phyloP scores from a whole-genome alignment of 148 eudicot species.

The Spergularia marina region DNA sequence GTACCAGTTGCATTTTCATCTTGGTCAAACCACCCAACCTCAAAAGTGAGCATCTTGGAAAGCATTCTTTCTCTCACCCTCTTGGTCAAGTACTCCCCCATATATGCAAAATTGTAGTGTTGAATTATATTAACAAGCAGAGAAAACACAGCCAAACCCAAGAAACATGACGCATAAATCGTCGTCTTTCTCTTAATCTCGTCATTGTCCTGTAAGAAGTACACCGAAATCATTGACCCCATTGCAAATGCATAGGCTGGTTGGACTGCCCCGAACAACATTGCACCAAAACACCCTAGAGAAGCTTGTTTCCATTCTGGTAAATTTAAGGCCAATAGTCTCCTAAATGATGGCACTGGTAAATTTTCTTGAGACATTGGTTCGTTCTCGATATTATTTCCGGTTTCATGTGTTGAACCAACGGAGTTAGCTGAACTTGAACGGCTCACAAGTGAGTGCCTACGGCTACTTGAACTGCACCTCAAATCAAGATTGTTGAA shows the following conservation, averaged over 20 bases:
- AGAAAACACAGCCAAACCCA: constrained; percentile 65
- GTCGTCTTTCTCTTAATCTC: constrained; percentile 55
- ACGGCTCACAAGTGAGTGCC: constrained; percentile 44
- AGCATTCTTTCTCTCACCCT: constrained; percentile 76
- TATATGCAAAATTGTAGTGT: constrained; percentile 75
- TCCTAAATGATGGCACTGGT: constrained; percentile 53
- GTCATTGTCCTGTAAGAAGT: constrained; percentile 44
- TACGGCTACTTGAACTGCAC: constrained; percentile 37
- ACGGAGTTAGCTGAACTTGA: constrained; percentile 52
- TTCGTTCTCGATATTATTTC: background rate
- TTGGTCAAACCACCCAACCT: constrained; percentile 87
- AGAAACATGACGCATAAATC: constrained; percentile 49
- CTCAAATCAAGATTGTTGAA: constrained; percentile 28
- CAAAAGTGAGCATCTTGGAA: constrained; percentile 71
- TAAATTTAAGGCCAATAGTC: constrained; percentile 58
- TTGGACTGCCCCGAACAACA: constrained; percentile 69
- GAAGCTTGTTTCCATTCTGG: constrained; percentile 78
- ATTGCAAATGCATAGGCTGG: constrained; percentile 61
- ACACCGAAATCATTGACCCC: constrained; percentile 80
- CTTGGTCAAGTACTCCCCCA: constrained; percentile 84
- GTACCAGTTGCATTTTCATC: constrained; percentile 83
- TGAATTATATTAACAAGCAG: constrained; percentile 50
- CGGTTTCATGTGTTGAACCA: constrained; percentile 5
- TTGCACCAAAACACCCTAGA: constrained; percentile 55
- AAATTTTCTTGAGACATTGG: background rate